Base-by-base conservation (phyloP, 345 rosid species). In the Eucalyptus rudis region DNA sequence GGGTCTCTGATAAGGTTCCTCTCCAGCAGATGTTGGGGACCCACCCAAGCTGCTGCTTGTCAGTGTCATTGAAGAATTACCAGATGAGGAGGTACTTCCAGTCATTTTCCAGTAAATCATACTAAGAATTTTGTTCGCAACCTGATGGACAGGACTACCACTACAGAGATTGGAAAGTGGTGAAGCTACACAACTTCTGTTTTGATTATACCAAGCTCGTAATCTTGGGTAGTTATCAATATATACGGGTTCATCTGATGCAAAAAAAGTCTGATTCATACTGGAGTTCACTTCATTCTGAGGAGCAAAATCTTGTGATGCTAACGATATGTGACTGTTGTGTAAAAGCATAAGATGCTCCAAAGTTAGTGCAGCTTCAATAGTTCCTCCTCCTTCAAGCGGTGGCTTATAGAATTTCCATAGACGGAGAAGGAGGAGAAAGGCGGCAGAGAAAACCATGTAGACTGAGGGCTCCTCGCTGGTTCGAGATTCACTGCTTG, bases 331-430 rank as follows among this genome's bases (percentile, higher is more conserved):
- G 89, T 90, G 93, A 50, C 92, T 90, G 89, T 94, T 94, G 88
- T 90, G 92, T 88, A 94, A 90, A 59, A 93, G 51, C 87, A 95
- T 87, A 88, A 95, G 95, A 91, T 94, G 93, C 91, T 95, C 96
- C 87, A 93, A 91, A 88, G 92, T 91, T 80, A 94, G 94, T 86
- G 91, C 94, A 56, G 88, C 87, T 88, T 91, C 95, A 88, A 91
- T 88, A 49, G 90, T 52, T 19, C 58, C 88, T 91, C 91, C 93
- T 85, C 86, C 90, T 87, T 94, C 96, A 64, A 92, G 71, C 58
- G 95, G 92, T 50, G 96, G 95, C 86, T 92, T 93, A 90, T 94
- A 93, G 93, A 94, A 95, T 94, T 94, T 94, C 97, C 97, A 95
- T 36, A 95, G 94, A 87, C 96, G 96, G 47, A 95, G 93, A 90